A percentile compares a stretch with the other conserved stretches of the same genome.
Conservation (phyloP, 2,329 filamentous ascomycete species). For the Rosellinia necatrix region DNA sequence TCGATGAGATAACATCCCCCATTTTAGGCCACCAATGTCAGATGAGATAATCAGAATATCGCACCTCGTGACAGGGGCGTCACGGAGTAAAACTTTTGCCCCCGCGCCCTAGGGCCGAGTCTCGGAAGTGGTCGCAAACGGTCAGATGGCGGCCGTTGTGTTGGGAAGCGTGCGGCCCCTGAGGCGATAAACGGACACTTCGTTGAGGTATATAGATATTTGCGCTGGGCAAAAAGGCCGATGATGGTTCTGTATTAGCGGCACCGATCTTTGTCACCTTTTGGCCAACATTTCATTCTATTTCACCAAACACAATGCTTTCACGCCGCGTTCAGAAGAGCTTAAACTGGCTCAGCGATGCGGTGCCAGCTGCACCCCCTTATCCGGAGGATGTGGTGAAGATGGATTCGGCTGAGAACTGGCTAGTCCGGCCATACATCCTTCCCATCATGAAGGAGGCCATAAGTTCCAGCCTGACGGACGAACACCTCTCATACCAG, state of each 20-base stretch:
- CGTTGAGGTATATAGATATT: not conserved
- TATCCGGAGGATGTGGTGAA: constrained; percentile 17
- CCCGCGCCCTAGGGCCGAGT: not conserved
- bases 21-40: not conserved
- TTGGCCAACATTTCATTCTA: not conserved
- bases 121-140: not conserved
- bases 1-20: too few relatives aligned
- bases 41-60: not conserved
- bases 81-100: not conserved
- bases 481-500: constrained; percentile 10
- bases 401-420: constrained; percentile 19
- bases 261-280: not conserved
- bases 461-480: constrained; percentile 6
- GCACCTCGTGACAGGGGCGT: not conserved
- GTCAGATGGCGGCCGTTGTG: not conserved
- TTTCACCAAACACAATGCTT: constrained; percentile 2
- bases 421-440: constrained; percentile 15
- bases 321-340: constrained; percentile 11
- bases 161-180: not conserved
- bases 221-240: not conserved
- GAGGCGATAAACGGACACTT: not conserved
- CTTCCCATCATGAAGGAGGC: constrained; percentile 16
- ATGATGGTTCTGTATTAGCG: not conserved
- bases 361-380: not conserved
- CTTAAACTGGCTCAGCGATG: constrained; percentile 9